Evolutionary conservation across 768 basidiomycete genomes (phyloP).

Genomic region (Podaxis carcinomalis): DNA sequence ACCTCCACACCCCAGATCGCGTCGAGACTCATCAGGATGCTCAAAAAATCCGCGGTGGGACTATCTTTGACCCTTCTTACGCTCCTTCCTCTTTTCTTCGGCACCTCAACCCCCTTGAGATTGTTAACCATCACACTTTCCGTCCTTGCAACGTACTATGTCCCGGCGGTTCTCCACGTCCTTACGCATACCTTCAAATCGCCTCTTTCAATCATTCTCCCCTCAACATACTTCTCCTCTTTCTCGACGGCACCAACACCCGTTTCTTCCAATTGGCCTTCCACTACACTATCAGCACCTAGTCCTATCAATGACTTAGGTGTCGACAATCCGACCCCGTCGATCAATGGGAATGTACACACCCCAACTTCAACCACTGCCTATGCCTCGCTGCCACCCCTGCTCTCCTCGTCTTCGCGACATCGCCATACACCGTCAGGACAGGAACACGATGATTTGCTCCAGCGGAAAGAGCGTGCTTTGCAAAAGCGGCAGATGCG

Average conservation of each 20-base stretch:
- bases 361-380: neutral
- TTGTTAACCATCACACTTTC: constrained; percentile 44
- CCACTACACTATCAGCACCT: constrained; percentile 3
- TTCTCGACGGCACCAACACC: neutral
- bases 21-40: neutral
- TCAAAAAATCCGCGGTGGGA: constrained; percentile 33
- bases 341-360: neutral
- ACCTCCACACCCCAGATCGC: neutral
- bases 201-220: constrained; percentile 80
- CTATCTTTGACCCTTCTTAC: constrained; percentile 41
- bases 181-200: constrained; percentile 79
- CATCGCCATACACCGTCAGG: constrained; percentile 18
- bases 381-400: neutral
- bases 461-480: constrained; percentile 82
- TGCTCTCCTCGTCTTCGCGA: neutral
- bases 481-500: constrained; percentile 73
- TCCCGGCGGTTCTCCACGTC: constrained; percentile 79
- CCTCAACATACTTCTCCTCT: constrained; percentile 24
- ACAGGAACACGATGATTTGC: constrained; percentile 55
- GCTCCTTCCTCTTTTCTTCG: constrained; percentile 28
- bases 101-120: constrained; percentile 15
- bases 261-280: neutral
- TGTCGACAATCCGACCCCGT: constrained; percentile 24
- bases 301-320: neutral
- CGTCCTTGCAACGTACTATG: constrained; percentile 53